Base-by-base conservation (phyloP, 331 rosid genomes). In the Malus hybrid region DNA sequence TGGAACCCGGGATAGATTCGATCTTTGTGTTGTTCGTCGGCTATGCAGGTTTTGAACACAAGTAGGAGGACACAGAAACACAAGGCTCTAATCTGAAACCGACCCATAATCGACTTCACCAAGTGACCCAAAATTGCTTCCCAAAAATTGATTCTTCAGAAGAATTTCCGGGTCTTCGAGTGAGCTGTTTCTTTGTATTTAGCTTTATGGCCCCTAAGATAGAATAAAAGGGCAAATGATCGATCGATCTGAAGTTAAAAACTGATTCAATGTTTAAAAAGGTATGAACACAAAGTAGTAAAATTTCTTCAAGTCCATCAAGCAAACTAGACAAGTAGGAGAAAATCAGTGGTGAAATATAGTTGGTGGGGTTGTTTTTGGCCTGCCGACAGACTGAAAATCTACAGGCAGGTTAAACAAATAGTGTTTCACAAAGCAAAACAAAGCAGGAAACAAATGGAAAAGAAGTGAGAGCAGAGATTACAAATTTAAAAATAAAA, bases 1-100 rank as follows among this genome's bases (percentile, higher is more conserved):
- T 73, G 76, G 75, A 83, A 83, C 15, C 82, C 84, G 1, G 87
- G 87, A 59, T 24, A 36, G 29, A 83, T 77, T 62, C 54, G 64
- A 15, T 33, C 64, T 16, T 66, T 34, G 27, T 48, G 39, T 15
- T 64, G 80, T 42, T 59, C 13, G 11, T 67, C 50, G 77, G 75
- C 74, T 24, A 56, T 55, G 77, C 71, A 59, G 32, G 69, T 6
- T 59, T 64, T 27, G 36, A 80, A 14, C 55, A 54, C 65, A 44
- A 63, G 71, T 27, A 80, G 52, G 34, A 73, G 64, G 50, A 81
- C 2, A 32, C 50, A 59, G 31, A 55, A 24, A 55, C 79, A 68
- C 59, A 74, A 52, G 27, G 29, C 4, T 74, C 10, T 48, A 34
- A 67, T 32, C 1, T 74, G 70, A 22, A 74, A 74, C 32, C 68